Evolutionary conservation across 2,329 filamentous ascomycete genomes (phyloP), one percentile per base, ranked within the genome.

Genomic region (Colletotrichum musae): DNA sequence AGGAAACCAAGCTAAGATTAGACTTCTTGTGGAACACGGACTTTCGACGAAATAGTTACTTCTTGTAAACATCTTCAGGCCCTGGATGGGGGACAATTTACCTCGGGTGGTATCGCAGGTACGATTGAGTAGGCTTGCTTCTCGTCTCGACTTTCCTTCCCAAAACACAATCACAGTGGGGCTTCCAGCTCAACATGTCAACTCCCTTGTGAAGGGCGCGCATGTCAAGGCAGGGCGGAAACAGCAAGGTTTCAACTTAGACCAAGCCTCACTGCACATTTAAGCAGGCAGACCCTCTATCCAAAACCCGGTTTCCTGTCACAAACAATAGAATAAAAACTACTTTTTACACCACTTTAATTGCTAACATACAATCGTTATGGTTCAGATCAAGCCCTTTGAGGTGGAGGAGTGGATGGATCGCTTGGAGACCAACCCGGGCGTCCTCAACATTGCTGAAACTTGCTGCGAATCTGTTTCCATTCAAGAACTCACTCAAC

Each of bases 401-500:
- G 86, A 88, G 16, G 92, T 96, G 6, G 94, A 96, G 81, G 79
- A 89, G 79, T 91, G 89, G 89, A 91, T 91, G 88, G 86, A 90
- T 78, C 80, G 82, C 59, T 88, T 89, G 71, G 87, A 91, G 76
- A 83, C 74, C 15, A 88, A 84, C 2, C 85, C 86, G 0, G 84
- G 83, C 6, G 85, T 87, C 1, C 77, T 90, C 77, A 95, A 97
- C 78, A 87, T 95, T 52, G 91, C 93, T 65, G 93, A 95, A 79
- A 95, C 93, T 1, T 95, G 93, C 76, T 91, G 89, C 64, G 89
- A 91, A 2, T 93, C 92, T 2, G 84, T 95, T 18, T 94, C 93
- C 0, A 82, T 95, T 70, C 85, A 92, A 26, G 88, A 94, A 56
- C 84, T 95, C 3, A 81, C 85, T 7, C 78, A 80, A 0, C 79